Evolutionary conservation across 805 yeast genomes (phyloP), one percentile per base, ranked within the genome.

Genomic region (Lipomyces starkeyi): DNA sequence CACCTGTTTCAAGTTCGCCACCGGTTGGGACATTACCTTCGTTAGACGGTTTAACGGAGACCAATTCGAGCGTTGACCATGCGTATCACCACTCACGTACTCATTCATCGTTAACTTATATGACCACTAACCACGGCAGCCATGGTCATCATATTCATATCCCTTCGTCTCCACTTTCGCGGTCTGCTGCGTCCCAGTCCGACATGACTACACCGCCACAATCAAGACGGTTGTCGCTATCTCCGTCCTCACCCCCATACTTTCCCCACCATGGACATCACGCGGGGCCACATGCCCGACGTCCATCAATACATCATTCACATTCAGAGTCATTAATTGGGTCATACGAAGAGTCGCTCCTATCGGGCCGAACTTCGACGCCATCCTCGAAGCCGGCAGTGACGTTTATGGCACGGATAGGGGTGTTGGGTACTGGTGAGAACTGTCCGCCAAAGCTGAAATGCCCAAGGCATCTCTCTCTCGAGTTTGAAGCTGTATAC

Each of bases 321-420:
- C 73, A 67, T 52, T 34, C 69, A 13, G 75, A 73, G 62, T 64
- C 77, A 3, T 66, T 77, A 35, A 75, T 76, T 22, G 80, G 80
- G 17, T 76, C 80, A 8, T 77, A 76, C 61, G 80, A 78, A 57
- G 80, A 77, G 69, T 73, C 77, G 14, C 65, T 77, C 59, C 65
- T 77, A 13, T 73, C 74, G 1, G 75, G 72, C 27, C 80, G 74
- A 2, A 78, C 79, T 62, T 73, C 75, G 29, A 74, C 75, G 1
- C 76, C 72, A 25, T 71, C 76, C 1, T 74, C 76, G 9, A 57
- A 63, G 1, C 75, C 75, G 14, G 70, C 70, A 0, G 77, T 74
- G 17, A 59, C 66, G 11, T 74, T 73, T 20, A 73, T 64, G 29
- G 74, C 75, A 14, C 61, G 69, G 11, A 68, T 77, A 7, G 77